Evolutionary conservation across 148 eudicot species (phyloP), one percentile per base, ranked within the genome.

Genomic region (Amaranthus cruentus): DNA sequence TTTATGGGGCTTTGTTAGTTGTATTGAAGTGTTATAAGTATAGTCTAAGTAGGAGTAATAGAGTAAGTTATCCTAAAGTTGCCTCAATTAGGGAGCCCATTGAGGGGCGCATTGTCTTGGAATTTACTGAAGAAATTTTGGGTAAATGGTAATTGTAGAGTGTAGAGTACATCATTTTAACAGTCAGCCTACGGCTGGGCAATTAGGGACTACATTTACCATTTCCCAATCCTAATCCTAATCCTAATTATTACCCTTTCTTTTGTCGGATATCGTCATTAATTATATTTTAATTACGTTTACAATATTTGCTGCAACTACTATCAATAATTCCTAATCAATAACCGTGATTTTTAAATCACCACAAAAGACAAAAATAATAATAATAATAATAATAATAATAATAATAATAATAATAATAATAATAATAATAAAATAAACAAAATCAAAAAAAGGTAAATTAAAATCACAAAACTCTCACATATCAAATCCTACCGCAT

Each of bases 91-190:
- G 18, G 66, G 62, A 50, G 78, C 57, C 57, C 78, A 60, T 51
- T n/a, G 67, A 76, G 73, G 78, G 78, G 53, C 65, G 55, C 70
- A 60, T 76, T 69, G 69, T 62, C 62, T 70, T 61, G 73, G 62
- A 69, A 6, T 43, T 60, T 51, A 42, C n/a, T 60, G 46, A 62
- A 63, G 68, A 73, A 76, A 76, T 76, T 68, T 76, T 76, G 51
- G 68, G 12, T 21, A 68, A 38, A 5, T 68, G 73, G 15, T 75
- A 13, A 47, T 5, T 43, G 43, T 66, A 53, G 63, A 49, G 55
- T 42, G 49, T 59, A 59, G 44, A 18, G 62, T 58, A 28, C 56
- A 49, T 72, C 14, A 49, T 61, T 51, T 73, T 18, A 28, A 62
- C 47, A 12, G 51, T 14, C n/a, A 61, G 56, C 66, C 66, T 60